Conservation (phyloP, 768 basidiomycete species). For the Termitomyces sp. region DNA sequence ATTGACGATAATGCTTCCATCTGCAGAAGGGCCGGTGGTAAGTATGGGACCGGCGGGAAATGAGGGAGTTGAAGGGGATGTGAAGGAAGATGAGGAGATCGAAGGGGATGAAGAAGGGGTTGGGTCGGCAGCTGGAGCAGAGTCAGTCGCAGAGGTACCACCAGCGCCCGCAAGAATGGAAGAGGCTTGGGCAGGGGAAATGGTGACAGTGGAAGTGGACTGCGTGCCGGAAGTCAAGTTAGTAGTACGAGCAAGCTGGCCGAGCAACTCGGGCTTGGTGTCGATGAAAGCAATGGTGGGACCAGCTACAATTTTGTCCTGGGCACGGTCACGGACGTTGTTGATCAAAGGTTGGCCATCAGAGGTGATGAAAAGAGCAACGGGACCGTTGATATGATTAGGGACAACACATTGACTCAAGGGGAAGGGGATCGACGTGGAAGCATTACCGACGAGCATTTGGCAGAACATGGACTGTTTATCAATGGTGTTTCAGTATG, state of each 20-base stretch:
- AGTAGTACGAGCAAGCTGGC: constrained; percentile 33
- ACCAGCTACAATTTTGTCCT: constrained; percentile 57
- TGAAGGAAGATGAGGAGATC: constrained; percentile 1
- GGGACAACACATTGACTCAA: constrained; percentile 61
- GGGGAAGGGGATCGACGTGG: constrained; percentile 53
- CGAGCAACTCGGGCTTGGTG: constrained; percentile 45
- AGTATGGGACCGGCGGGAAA: constrained; percentile 30
- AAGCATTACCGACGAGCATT: constrained; percentile 62
- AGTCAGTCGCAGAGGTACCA: background rate
- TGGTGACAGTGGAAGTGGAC: constrained; percentile 13
- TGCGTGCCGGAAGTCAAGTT: constrained; percentile 1
- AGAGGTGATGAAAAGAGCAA: constrained; percentile 65
- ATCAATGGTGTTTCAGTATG: background rate
- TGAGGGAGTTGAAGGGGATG: constrained; percentile 7
- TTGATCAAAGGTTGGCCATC: constrained; percentile 57
- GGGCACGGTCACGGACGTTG: constrained; percentile 52
- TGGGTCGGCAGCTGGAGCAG: background rate
- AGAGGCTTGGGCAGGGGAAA: constrained; percentile 17
- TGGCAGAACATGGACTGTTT: constrained; percentile 60
- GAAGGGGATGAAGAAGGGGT: constrained; percentile 1
- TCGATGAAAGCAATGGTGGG: constrained; percentile 68
- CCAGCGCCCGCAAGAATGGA: constrained; percentile 28
- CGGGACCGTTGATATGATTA: constrained; percentile 61
- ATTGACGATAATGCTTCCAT: constrained; percentile 37
- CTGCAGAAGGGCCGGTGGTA: constrained; percentile 33